Evolutionary conservation across 495 filamentous ascomycete genomes (phyloP), one percentile per base, ranked within the genome.

Genomic region (Cercophora scortea): DNA sequence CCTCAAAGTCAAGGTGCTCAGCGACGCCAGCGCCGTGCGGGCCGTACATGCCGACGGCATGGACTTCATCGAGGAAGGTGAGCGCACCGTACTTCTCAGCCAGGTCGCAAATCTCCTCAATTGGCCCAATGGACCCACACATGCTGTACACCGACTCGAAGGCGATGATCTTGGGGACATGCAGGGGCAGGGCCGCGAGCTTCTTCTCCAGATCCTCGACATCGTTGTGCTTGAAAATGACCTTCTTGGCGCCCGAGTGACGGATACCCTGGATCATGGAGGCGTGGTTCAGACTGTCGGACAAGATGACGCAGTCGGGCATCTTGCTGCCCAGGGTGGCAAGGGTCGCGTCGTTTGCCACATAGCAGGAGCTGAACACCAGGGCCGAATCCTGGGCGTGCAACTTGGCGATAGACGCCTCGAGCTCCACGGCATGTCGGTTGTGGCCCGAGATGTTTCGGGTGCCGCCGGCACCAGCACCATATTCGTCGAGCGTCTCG

Each of bases 181-280:
- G 75, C 2, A 84, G 66, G 0, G 92, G 90, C 34, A 98, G 78
- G 13, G 89, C 86, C 5, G 90, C 90, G 51, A 98, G 77, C 63
- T 98, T 97, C 43, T 78, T 74, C 71, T 98, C 93, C 6, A 98
- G 77, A 57, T 98, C 94, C 10, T 75, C 79, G 32, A 96, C 61
- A 62, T 98, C 93, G 56, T 98, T 98, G 72, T 98, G 93, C 71
- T 93, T 92, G 82, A 98, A 97, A 42, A 98, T 93, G 71, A 98
- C 80, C 75, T 98, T 98, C 72, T 85, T 90, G 15, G 93, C 88
- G 17, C 90, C 89, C 6, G 91, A 96, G 72, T 97, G 93, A 16
- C 94, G 89, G 62, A 98, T 98, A 46, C 93, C 93, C 71, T 97
- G 94, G 59, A 98, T 98, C 93, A 98, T 98, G 17, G 90, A 96